Percentiles rank a stretch among this genome's conserved stretches.
Evolutionary conservation across 164 flowering plant genomes (phyloP).

Genomic region (Buxus sempervirens): DNA sequence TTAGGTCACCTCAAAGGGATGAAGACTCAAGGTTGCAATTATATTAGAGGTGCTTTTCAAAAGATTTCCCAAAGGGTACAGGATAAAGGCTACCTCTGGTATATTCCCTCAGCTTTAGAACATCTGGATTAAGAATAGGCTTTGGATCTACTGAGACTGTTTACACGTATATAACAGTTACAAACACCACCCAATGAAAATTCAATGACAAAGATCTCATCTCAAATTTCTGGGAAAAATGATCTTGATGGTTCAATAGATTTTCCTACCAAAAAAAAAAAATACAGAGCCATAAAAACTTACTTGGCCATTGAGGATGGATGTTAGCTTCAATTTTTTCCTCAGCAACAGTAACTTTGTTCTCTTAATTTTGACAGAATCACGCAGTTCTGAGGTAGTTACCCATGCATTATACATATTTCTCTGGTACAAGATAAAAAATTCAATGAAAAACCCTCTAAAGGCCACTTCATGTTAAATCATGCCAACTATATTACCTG

Average conservation of each 20-base stretch:
- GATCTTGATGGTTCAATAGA: not conserved
- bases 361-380: constrained; percentile 70
- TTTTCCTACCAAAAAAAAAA: not conserved
- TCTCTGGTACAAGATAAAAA: constrained; percentile 45
- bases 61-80: too few relatives aligned
- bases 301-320: constrained; percentile 83
- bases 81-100: too few relatives aligned
- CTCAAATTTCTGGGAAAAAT: too few relatives aligned
- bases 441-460: not conserved
- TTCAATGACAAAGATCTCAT: too few relatives aligned
- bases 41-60: too few relatives aligned
- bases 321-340: constrained; percentile 68
- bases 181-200: too few relatives aligned
- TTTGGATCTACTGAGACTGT: too few relatives aligned
- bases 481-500: not conserved
- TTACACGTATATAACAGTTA: too few relatives aligned
- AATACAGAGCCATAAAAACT: constrained; percentile 18
- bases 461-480: not conserved
- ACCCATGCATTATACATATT: constrained; percentile 83
- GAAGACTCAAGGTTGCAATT: too few relatives aligned
- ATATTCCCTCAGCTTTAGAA: too few relatives aligned
- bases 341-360: constrained; percentile 64
- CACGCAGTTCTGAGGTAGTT: constrained; percentile 72
- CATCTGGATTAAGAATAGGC: too few relatives aligned
- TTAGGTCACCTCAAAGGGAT: too few relatives aligned